These are phyloP conservation scores for Globisporangium iwayamae DNA, from an alignment of 352 stramenopile genomes.

Conservation along the genomic window DNA sequence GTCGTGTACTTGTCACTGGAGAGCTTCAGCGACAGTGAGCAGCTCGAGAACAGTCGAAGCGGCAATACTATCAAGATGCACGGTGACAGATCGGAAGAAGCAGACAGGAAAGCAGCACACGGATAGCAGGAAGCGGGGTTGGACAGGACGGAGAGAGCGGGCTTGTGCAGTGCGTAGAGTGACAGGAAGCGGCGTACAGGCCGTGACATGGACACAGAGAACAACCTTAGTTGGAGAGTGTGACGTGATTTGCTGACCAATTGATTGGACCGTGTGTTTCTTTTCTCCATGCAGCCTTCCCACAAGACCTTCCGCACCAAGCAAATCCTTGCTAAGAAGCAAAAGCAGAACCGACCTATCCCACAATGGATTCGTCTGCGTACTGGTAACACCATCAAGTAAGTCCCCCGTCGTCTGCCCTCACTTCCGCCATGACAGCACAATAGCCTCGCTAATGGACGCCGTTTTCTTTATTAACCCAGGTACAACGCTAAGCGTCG, in stretches of 20 bases:
- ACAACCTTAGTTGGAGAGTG: not conserved
- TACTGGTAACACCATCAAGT: constrained; percentile 99
- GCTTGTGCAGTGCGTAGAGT: not conserved
- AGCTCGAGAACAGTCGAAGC: not conserved
- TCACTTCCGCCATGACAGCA: not conserved
- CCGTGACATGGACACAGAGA: not conserved
- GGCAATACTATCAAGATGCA: not conserved
- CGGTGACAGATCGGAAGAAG: not conserved
- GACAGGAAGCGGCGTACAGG: not conserved
- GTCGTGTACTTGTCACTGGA: not conserved
- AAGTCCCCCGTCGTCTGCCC: constrained; percentile 1
- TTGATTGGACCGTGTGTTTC: constrained; percentile 1
- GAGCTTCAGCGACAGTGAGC: not conserved
- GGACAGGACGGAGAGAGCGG: not conserved
- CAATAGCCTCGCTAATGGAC: not conserved
- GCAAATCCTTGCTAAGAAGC: constrained; percentile 99
- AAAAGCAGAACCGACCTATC: constrained; percentile 99
- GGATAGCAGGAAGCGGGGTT: not conserved
- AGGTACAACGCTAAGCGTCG: constrained; percentile 99
- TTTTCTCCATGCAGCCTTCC: constrained; percentile 83
- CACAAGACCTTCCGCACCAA: constrained; percentile 99
- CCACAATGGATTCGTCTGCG: constrained; percentile 99
- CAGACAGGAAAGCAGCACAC: not conserved
- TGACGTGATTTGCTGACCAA: not conserved
- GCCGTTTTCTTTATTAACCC: not conserved